phyloP scores from a whole-genome alignment of 371 early-diverging fungal species.

The Mucor racemosus region DNA sequence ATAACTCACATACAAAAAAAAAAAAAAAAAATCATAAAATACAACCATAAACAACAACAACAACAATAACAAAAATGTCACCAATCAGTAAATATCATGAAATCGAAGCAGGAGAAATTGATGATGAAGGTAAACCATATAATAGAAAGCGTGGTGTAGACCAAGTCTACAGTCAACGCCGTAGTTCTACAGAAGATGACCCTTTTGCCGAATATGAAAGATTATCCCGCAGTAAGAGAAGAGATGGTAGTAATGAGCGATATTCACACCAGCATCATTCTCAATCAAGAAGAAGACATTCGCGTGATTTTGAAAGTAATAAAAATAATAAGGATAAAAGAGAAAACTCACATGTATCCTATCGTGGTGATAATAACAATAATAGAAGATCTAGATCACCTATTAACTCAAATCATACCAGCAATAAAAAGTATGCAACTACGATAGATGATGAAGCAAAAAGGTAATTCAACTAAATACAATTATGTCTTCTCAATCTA shows the following conservation, averaged over 20 bases:
- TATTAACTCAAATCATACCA: background rate
- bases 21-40: no score
- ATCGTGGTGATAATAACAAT: constrained; percentile 19
- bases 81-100: constrained; percentile 12
- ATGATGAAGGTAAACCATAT: background rate
- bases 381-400: constrained; percentile 27
- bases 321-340: constrained; percentile 21
- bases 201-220: constrained; percentile 52
- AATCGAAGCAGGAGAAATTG: constrained; percentile 30
- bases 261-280: constrained; percentile 2
- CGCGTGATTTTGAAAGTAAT: constrained; percentile 30
- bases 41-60: no score
- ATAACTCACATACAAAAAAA: background rate
- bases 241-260: constrained; percentile 10
- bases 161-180: constrained; percentile 1
- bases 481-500: no score
- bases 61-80: background rate
- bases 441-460: background rate
- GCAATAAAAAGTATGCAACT: constrained; percentile 3
- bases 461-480: background rate
- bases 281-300: constrained; percentile 18
- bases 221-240: constrained; percentile 26
- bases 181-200: constrained; percentile 25
- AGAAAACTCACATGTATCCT: constrained; percentile 19
- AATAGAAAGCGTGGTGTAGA: constrained; percentile 12